Evolutionary conservation across 176 grass and related monocot species (phyloP).

Genomic region (Oryza meyeriana): DNA sequence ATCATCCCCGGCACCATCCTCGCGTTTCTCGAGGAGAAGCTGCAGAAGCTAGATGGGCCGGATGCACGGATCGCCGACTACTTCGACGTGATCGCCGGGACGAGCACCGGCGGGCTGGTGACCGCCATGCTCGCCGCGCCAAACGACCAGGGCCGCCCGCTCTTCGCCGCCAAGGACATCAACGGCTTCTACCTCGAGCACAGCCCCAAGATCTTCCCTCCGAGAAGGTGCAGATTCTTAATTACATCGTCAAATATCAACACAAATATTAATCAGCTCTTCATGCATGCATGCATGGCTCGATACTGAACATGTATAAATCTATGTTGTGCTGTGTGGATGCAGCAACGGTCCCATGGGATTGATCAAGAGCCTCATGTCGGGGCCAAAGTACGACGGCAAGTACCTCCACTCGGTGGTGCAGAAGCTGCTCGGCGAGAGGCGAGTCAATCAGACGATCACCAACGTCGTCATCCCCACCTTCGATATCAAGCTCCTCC

Average conservation of each 20-base stretch:
- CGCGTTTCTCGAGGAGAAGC: slow-evolving; percentile 44
- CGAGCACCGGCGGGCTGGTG: slow-evolving; percentile 51
- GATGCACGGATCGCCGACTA: slow-evolving; percentile 49
- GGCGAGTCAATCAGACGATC: slow-evolving; percentile 16
- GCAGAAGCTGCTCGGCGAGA: slow-evolving; percentile 10
- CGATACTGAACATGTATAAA: not conserved
- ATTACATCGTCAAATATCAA: no score
- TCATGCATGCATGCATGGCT: not conserved
- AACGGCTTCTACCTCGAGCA: slow-evolving; percentile 41
- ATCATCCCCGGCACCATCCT: slow-evolving; percentile 56
- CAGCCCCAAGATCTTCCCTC: slow-evolving; percentile 38
- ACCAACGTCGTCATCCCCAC: slow-evolving; percentile 48
- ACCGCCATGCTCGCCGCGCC: slow-evolving; percentile 47
- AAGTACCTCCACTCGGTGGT: slow-evolving; percentile 45
- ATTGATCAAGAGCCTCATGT: not conserved
- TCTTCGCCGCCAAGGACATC: slow-evolving; percentile 45
- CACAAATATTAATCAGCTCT: no score
- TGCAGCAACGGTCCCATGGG: not conserved
- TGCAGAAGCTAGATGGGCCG: slow-evolving; percentile 17
- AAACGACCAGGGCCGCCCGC: not conserved
- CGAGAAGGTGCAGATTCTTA: not conserved
- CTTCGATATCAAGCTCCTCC: slow-evolving; percentile 58
- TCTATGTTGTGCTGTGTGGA: not conserved
- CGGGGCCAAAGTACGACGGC: slow-evolving; percentile 35
- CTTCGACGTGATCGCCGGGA: slow-evolving; percentile 78